Evolutionary conservation across 1,139 yeast genomes (phyloP).

Genomic region (Candida sp.): DNA sequence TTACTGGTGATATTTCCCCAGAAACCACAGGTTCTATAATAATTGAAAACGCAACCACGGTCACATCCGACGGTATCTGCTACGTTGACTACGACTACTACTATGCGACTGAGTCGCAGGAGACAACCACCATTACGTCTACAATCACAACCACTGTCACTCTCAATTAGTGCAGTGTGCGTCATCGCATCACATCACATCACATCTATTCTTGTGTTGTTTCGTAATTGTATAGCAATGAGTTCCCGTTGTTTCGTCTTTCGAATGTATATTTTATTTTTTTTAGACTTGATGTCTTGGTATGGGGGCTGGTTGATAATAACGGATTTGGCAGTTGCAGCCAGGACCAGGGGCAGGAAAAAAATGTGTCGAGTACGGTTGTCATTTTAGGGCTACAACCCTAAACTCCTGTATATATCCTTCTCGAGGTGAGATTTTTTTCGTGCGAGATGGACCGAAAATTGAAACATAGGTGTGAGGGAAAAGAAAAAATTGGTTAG

Average conservation of each 20-base stretch:
- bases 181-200: no score
- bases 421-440: neutral
- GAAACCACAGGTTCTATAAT: constrained; percentile 41
- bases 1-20: constrained; percentile 36
- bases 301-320: neutral
- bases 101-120: constrained; percentile 32
- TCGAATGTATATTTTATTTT: neutral
- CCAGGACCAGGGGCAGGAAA: neutral
- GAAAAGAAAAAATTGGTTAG: neutral
- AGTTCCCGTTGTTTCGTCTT: neutral
- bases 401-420: constrained; percentile 4
- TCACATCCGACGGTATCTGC: constrained; percentile 39
- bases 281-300: neutral
- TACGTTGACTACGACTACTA: constrained; percentile 49
- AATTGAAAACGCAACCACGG: constrained; percentile 39
- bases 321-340: neutral
- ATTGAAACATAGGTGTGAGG: neutral
- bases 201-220: neutral
- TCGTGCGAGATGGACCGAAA: neutral
- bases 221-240: neutral
- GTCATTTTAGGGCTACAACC: constrained; percentile 4
- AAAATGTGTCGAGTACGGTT: no score
- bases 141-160: constrained; percentile 46
- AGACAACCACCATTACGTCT: constrained; percentile 42
- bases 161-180: neutral